These are phyloP conservation scores for Colletotrichum liriopes DNA, from an alignment of 2,329 filamentous ascomycete species.

Conservation along the genomic window DNA sequence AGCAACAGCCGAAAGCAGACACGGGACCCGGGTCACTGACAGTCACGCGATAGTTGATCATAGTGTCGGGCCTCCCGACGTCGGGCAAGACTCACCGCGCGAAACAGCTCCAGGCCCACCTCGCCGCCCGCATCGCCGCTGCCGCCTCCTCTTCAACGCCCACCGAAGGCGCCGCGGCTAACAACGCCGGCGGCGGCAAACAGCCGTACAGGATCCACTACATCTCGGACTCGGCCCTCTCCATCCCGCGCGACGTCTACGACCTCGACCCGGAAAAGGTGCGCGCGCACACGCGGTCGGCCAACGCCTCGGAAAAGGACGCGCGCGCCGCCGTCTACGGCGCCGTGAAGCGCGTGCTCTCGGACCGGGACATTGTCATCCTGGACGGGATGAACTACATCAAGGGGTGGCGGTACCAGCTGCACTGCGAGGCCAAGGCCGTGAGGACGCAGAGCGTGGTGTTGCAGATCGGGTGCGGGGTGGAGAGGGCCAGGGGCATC, in stretches of 20 bases:
- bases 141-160: constrained; percentile 46
- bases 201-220: constrained; percentile 77
- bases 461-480: constrained; percentile 73
- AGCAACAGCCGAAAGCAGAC: not conserved
- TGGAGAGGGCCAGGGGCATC: constrained; percentile 67
- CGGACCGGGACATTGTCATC: constrained; percentile 82
- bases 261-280: constrained; percentile 69
- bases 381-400: constrained; percentile 90
- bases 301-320: constrained; percentile 85
- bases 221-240: constrained; percentile 80
- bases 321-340: constrained; percentile 83
- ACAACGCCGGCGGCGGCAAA: not conserved
- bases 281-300: constrained; percentile 75
- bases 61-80: constrained; percentile 77
- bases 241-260: constrained; percentile 80
- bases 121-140: constrained; percentile 69
- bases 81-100: constrained; percentile 79
- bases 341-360: constrained; percentile 83
- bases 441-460: constrained; percentile 82
- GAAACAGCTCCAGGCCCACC: constrained; percentile 76
- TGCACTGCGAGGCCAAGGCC: constrained; percentile 89
- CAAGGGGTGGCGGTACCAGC: constrained; percentile 90
- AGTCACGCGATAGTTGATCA: constrained; percentile 72
- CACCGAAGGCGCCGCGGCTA: not conserved
- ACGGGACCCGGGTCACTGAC: not conserved